Conservation (phyloP, 768 basidiomycete genomes). For the Tephrocybe sp. region DNA sequence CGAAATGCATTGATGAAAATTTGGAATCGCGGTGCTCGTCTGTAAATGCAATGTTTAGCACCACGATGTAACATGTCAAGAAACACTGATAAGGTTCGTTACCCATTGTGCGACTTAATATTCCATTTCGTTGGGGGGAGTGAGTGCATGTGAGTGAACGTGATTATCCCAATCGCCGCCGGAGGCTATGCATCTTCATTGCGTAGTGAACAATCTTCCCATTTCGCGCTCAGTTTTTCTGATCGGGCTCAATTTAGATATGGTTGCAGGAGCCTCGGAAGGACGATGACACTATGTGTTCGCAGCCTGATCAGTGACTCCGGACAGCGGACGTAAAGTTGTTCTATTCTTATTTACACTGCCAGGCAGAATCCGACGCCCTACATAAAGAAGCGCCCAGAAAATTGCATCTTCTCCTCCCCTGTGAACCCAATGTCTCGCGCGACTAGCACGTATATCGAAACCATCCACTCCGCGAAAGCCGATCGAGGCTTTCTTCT, state of each 20-base stretch:
- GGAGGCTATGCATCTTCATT: no score
- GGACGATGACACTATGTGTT: background rate
- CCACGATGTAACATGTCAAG: background rate
- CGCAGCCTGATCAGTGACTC: background rate
- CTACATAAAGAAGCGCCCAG: background rate
- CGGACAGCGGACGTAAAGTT: background rate
- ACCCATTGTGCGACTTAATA: background rate
- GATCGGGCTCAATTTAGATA: background rate
- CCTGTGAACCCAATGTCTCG: conserved; percentile 1
- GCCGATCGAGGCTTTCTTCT: background rate
- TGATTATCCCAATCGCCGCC: no score
- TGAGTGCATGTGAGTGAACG: no score
- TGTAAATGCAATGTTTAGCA: background rate
- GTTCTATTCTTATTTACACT: background rate
- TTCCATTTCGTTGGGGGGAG: background rate
- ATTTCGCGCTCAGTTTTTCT: background rate
- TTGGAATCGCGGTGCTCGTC: background rate
- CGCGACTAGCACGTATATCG: conserved; percentile 7
- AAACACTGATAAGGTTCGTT: background rate
- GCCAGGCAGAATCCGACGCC: no score
- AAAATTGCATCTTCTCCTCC: background rate
- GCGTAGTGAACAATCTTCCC: no score
- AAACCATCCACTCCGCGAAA: conserved; percentile 1
- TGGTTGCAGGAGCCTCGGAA: background rate
- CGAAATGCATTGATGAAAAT: conserved; percentile 6